Evolutionary conservation across 2,329 filamentous ascomycete genomes (phyloP), one percentile per base, ranked within the genome.

Genomic region (Scedosporium apiospermum): DNA sequence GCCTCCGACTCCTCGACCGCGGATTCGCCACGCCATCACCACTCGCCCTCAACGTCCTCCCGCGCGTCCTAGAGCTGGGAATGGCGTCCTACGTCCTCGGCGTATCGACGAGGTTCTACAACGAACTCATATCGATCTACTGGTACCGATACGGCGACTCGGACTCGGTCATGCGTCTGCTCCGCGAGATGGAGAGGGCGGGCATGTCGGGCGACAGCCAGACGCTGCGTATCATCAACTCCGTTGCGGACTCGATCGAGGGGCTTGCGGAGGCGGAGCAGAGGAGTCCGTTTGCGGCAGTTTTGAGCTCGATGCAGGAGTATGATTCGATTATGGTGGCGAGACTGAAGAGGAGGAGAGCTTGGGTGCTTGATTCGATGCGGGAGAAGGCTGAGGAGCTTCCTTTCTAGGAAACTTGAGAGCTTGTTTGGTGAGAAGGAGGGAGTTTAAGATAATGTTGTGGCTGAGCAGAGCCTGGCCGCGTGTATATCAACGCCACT

Each of bases 51-150:
- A 78, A 80, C 55, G 73, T 92, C 27, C 77, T 93, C 0, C 88
- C 89, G 0, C 81, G 82, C 6, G 76, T 92, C 67, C 89, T 89
- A 69, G 78, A 81, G 55, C 78, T 90, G 0, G 89, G 89, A 1
- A 80, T 88, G 1, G 82, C 84, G 1, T 88, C 88, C 0, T 90
- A 88, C 69, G 85, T 90, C 6, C 80, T 93, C 0, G 89, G 88
- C 58, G 87, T 84, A 5, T 86, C 86, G 18, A 88, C 88, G 0
- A 76, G 81, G 0, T 83, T 93, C 51, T 93, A 90, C 76, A 87
- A 88, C 69, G 78, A 84, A 58, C 79, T 91, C 41, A 78, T 90
- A 26, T 73, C 77, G 14, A 80, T 87, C 23, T 77, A 85, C 62
- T 90, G 87, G 84, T 72, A 75, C 41, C 81, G 83, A 10, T 82